phyloP scores from a whole-genome alignment of 2,329 filamentous ascomycete species.

The Monilinia fructigena region DNA sequence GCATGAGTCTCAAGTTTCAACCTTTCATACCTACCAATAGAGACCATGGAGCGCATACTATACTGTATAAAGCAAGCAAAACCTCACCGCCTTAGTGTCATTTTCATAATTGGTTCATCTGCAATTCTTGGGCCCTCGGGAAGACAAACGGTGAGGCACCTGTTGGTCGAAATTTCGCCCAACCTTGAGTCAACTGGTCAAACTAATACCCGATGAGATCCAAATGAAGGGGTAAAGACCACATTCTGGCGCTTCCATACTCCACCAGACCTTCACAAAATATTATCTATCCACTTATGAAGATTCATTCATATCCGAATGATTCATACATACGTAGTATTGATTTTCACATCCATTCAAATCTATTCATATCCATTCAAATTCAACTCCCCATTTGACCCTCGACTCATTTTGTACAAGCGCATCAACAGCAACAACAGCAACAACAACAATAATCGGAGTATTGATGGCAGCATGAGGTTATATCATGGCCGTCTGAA shows the following conservation, averaged over 20 bases:
- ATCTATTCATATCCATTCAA: too few species aligned
- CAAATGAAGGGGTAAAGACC: neutral
- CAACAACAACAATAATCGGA: too few species aligned
- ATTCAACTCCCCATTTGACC: too few species aligned
- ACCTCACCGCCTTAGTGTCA: neutral
- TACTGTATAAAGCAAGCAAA: neutral
- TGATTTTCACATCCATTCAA: neutral
- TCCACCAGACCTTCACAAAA: neutral
- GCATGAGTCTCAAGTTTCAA: too few species aligned
- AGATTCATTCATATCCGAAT: constrained; percentile 14
- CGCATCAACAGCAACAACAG: too few species aligned
- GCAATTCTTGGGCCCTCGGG: too few species aligned
- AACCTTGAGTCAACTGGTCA: neutral
- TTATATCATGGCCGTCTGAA: too few species aligned
- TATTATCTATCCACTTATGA: constrained; percentile 11
- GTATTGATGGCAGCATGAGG: too few species aligned
- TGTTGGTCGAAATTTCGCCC: neutral
- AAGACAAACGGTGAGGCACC: neutral
- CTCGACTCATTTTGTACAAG: too few species aligned
- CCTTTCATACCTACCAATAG: too few species aligned
- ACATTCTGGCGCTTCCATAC: constrained; percentile 8
- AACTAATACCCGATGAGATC: neutral
- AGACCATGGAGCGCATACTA: too few species aligned
- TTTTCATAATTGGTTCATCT: neutral
- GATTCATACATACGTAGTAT: neutral